phyloP scores from a whole-genome alignment of 2,329 filamentous ascomycete genomes.

The Exophiala spinifera region DNA sequence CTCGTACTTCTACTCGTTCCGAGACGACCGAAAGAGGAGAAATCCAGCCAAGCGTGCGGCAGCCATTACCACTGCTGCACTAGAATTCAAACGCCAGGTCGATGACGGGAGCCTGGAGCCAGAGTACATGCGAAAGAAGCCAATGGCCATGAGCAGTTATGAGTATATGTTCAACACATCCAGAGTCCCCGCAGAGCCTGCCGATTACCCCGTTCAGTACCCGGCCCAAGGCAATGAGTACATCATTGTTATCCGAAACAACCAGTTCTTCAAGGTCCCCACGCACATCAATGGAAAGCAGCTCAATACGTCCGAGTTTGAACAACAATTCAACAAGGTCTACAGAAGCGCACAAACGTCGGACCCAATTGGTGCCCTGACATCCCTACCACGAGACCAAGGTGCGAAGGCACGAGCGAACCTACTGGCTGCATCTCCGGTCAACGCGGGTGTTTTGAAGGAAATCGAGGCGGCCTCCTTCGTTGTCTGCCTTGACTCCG shows the following conservation, averaged over 20 bases:
- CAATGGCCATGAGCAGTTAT: slow-evolving; percentile 98
- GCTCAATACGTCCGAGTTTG: slow-evolving; percentile 83
- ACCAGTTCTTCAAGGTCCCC: slow-evolving; percentile 91
- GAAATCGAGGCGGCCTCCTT: slow-evolving; percentile 87
- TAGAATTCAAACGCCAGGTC: slow-evolving; percentile 94
- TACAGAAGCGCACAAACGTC: slow-evolving; percentile 73
- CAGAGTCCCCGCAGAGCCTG: slow-evolving; percentile 76
- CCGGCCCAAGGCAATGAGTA: slow-evolving; percentile 72
- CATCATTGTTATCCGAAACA: slow-evolving; percentile 87
- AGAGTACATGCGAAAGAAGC: slow-evolving; percentile 97
- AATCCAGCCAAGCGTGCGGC: slow-evolving; percentile 91
- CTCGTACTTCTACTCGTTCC: slow-evolving; percentile 98
- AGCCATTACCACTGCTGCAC: slow-evolving; percentile 76
- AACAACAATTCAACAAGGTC: slow-evolving; percentile 81
- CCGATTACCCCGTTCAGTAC: slow-evolving; percentile 82
- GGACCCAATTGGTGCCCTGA: slow-evolving; percentile 77
- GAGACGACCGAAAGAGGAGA: slow-evolving; percentile 82
- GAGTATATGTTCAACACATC: slow-evolving; percentile 98
- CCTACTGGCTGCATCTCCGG: slow-evolving; percentile 70
- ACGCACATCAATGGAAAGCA: slow-evolving; percentile 79
- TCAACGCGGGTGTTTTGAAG: slow-evolving; percentile 74
- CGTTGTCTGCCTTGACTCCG: slow-evolving; percentile 88
- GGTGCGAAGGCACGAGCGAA: slow-evolving; percentile 81
- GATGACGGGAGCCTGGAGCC: slow-evolving; percentile 81
- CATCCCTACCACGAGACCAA: slow-evolving; percentile 86